Base-by-base conservation (phyloP, 2,329 filamentous ascomycete genomes). In the Aspergillus awamori region DNA sequence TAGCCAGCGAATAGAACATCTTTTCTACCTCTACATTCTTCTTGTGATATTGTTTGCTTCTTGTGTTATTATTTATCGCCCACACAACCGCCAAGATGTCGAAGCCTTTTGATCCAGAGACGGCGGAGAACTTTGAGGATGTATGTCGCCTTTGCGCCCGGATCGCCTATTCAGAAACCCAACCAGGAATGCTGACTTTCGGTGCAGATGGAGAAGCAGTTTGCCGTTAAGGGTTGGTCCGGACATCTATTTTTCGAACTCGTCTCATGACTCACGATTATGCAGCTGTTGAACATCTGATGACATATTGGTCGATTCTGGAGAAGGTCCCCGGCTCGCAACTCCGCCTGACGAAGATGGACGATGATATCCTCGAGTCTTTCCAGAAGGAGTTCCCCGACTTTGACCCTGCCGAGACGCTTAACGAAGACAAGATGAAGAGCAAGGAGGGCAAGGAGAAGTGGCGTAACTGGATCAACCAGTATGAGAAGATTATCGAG, bases 381-480 rank as follows among this genome's bases (percentile, higher is more conserved):
- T 90, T 99, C 70, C 88, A 88, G 78, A 83, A 84, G 66, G 91
- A 92, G 54, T 98, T 99, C 72, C 95, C 95, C 67, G 95, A 98
- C 30, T 96, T 97, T 73, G 91, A 99, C 77, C 87, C 93, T 1
- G 85, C 88, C 17, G 87, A 81, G 45, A 90, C 90, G 10, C 89
- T 99, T 66, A 79, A 96, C 75, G 95, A 99, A 81, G 89, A 97
- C 69, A 84, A 91, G 70, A 97, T 99, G 94, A 99, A 99, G 88
- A 97, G 92, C 85, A 96, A 96, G 82, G 80, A 82, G 13, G 94
- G 94, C 75, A 99, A 99, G 83, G 92, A 96, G 80, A 86, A 86
- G 75, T 99, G 95, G 95, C 88, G 95, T 72, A 91, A 90, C 67
- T 99, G 97, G 81, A 90, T 97, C 86, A 93, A 90, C 84, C 82